phyloP scores from a whole-genome alignment of 2,329 filamentous ascomycete genomes.

The Xylariaceae sp. region DNA sequence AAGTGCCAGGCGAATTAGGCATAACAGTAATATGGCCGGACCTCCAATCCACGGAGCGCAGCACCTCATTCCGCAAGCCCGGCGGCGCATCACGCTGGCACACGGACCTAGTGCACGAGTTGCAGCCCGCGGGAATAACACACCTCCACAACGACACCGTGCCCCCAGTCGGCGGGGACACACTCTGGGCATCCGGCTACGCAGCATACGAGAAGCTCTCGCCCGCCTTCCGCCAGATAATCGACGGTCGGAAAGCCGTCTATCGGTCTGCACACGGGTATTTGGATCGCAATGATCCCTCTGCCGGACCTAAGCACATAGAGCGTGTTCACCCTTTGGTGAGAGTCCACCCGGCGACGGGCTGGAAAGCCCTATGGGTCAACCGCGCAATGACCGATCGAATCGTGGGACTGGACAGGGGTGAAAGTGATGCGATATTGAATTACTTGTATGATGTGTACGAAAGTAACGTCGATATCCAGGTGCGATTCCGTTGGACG shows the following conservation, averaged over 20 bases:
- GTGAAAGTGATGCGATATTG: slow-evolving; percentile 66
- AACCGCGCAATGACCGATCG: slow-evolving; percentile 67
- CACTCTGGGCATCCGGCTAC: slow-evolving; percentile 70
- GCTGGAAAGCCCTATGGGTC: slow-evolving; percentile 72
- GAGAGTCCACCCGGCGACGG: slow-evolving; percentile 68
- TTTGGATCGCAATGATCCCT: slow-evolving; percentile 60
- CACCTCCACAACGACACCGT: slow-evolving; percentile 69
- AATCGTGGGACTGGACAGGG: slow-evolving; percentile 67
- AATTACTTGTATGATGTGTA: slow-evolving; percentile 67
- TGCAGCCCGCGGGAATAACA: slow-evolving; percentile 67
- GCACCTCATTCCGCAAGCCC: slow-evolving; percentile 62
- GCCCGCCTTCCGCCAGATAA: slow-evolving; percentile 66
- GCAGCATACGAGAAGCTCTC: slow-evolving; percentile 71
- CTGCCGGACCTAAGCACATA: slow-evolving; percentile 61
- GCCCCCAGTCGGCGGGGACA: slow-evolving; percentile 65
- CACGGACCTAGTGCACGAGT: slow-evolving; percentile 68
- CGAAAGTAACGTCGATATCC: slow-evolving; percentile 68
- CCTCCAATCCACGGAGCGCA: slow-evolving; percentile 59
- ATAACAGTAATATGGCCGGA: slow-evolving; percentile 70
- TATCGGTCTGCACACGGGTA: slow-evolving; percentile 66
- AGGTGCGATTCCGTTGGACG: slow-evolving; percentile 70
- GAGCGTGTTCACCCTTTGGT: slow-evolving; percentile 68
- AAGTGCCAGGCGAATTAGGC: slow-evolving; percentile 65
- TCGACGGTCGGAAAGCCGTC: slow-evolving; percentile 64
- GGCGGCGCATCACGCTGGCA: slow-evolving; percentile 70